These are phyloP conservation scores for Raddia distichophylla DNA, from an alignment of 176 grass and related monocot species.

Conservation along the genomic window DNA sequence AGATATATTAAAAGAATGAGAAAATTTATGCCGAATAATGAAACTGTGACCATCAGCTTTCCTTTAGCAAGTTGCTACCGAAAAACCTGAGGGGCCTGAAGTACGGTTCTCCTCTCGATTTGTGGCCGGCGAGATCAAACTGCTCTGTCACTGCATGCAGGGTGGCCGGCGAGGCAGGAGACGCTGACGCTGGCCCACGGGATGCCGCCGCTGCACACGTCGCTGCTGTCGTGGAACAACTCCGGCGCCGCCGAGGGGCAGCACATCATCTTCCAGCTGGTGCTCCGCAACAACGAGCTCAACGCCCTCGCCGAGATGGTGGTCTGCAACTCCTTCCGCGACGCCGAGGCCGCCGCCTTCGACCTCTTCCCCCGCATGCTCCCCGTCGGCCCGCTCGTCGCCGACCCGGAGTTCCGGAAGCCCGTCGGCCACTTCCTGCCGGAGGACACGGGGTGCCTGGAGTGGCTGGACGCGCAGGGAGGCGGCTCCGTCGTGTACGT, in stretches of 20 bases:
- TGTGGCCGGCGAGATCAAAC: background rate
- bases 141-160: slow-evolving; percentile 12
- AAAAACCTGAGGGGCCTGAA: background rate
- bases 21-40: no score
- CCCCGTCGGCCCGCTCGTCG: slow-evolving; percentile 58
- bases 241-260: slow-evolving; percentile 4
- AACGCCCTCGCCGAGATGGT: slow-evolving; percentile 40
- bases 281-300: slow-evolving; percentile 41
- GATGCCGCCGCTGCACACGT: slow-evolving; percentile 49
- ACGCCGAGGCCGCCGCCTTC: slow-evolving; percentile 47
- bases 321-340: slow-evolving; percentile 70
- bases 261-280: slow-evolving; percentile 51
- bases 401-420: slow-evolving; percentile 4
- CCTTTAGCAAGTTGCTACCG: background rate
- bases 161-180: slow-evolving; percentile 36
- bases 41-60: no score
- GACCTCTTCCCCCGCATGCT: slow-evolving; percentile 44
- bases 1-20: no score
- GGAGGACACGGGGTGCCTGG: slow-evolving; percentile 48
- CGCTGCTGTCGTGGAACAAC: slow-evolving; percentile 46
- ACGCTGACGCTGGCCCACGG: slow-evolving; percentile 35
- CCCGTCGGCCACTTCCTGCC: slow-evolving; percentile 48
- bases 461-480: slow-evolving; percentile 57
- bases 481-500: slow-evolving; percentile 62
- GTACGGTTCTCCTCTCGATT: background rate